phyloP scores from a whole-genome alignment of 2,329 filamentous ascomycete species.

The Plenodomus lindquistii region DNA sequence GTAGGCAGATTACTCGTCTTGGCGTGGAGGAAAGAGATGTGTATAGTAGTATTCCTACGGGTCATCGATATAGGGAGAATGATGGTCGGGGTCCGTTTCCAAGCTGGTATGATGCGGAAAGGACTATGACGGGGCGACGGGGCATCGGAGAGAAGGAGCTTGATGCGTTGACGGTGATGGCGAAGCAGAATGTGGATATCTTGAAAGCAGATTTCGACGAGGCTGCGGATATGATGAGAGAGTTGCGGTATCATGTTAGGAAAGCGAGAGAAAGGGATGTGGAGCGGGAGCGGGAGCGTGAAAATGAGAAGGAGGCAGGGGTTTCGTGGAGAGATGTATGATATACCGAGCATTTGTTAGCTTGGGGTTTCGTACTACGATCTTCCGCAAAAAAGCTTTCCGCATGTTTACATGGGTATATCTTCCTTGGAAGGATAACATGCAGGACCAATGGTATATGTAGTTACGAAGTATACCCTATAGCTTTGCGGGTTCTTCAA shows the following conservation, averaged over 20 bases:
- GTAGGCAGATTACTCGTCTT: background rate
- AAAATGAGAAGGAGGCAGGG: background rate
- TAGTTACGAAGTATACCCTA: constrained; percentile 2
- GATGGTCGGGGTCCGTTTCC: background rate
- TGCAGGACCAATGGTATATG: too few relatives aligned
- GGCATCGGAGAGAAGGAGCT: constrained; percentile 8
- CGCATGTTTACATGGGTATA: too few relatives aligned
- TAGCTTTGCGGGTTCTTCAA: constrained; percentile 24
- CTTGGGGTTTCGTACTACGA: too few relatives aligned
- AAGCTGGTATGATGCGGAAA: background rate
- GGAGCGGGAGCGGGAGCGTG: background rate
- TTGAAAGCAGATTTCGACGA: constrained; percentile 25
- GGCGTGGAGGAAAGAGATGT: background rate
- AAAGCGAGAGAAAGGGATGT: background rate
- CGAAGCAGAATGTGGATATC: constrained; percentile 20
- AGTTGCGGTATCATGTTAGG: constrained; percentile 1
- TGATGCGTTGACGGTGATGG: constrained; percentile 11
- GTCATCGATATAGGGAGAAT: background rate
- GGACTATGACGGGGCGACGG: too few relatives aligned
- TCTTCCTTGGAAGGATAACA: too few relatives aligned
- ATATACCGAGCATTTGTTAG: background rate
- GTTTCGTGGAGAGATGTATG: constrained; percentile 1
- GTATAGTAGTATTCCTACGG: background rate
- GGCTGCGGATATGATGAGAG: constrained; percentile 13
- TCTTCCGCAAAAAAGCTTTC: too few relatives aligned